These are phyloP conservation scores for Magnaporthales sp. DNA, from an alignment of 2,329 filamentous ascomycete genomes.

Conservation along the genomic window DNA sequence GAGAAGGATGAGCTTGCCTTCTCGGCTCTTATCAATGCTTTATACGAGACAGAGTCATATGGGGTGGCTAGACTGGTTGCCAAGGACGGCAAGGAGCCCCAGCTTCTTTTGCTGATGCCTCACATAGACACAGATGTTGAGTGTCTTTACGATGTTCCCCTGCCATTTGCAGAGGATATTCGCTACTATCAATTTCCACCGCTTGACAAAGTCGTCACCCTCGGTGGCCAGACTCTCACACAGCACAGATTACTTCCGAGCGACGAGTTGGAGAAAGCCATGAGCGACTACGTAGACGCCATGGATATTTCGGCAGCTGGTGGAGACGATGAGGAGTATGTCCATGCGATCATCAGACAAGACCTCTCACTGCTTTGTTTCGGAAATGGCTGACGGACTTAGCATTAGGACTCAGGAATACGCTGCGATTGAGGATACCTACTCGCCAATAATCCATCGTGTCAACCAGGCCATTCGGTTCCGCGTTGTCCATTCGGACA, in stretches of 20 bases:
- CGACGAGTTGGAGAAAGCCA: slow-evolving; percentile 64
- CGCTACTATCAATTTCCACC: slow-evolving; percentile 87
- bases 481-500: slow-evolving; percentile 66
- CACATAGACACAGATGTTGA: slow-evolving; percentile 71
- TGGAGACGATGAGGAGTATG: slow-evolving; percentile 66
- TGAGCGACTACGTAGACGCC: slow-evolving; percentile 85
- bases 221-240: slow-evolving; percentile 71
- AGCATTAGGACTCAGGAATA: slow-evolving; percentile 51
- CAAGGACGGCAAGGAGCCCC: slow-evolving; percentile 74
- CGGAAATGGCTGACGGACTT: not conserved
- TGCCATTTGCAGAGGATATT: slow-evolving; percentile 90
- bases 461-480: slow-evolving; percentile 78
- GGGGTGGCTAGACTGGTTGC: slow-evolving; percentile 77
- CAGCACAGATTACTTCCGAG: slow-evolving; percentile 79
- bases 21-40: slow-evolving; percentile 80
- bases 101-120: slow-evolving; percentile 71
- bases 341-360: slow-evolving; percentile 2
- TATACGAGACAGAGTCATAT: slow-evolving; percentile 77
- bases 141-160: slow-evolving; percentile 78
- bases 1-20: slow-evolving; percentile 77
- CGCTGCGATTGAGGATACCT: slow-evolving; percentile 71
- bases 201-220: slow-evolving; percentile 75
- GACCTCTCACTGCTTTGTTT: not conserved
- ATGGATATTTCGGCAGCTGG: slow-evolving; percentile 71
- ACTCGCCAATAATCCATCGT: slow-evolving; percentile 78